Conservation (phyloP, 2,329 filamentous ascomycete genomes). For the Apiospora rasikravindrae region DNA sequence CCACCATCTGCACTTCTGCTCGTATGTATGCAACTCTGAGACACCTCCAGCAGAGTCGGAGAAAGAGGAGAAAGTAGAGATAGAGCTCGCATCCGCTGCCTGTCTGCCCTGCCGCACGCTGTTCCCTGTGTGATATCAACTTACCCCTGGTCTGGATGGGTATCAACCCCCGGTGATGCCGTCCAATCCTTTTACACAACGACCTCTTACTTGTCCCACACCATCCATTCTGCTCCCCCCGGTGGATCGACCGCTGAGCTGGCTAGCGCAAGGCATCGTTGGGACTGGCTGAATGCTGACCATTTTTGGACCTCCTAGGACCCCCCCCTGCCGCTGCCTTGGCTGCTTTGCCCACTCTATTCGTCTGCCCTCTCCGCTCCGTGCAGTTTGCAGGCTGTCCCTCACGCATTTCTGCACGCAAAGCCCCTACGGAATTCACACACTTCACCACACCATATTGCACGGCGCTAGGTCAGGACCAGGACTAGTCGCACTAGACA, state of each 20-base stretch:
- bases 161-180: slow-evolving; percentile 38
- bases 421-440: slow-evolving; percentile 10
- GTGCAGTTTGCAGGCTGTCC: slow-evolving; percentile 18
- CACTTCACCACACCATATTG: slow-evolving; percentile 19
- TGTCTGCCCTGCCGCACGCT: not conserved
- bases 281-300: slow-evolving; percentile 16
- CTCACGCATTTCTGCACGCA: slow-evolving; percentile 3
- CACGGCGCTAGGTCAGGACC: not conserved
- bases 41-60: not conserved
- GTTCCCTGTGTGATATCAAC: slow-evolving; percentile 21
- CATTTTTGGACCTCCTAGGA: slow-evolving; percentile 17
- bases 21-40: slow-evolving; percentile 9
- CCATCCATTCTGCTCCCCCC: slow-evolving; percentile 25
- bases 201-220: slow-evolving; percentile 22
- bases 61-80: not conserved
- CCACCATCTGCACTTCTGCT: not conserved
- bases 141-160: slow-evolving; percentile 28
- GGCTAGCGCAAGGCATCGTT: slow-evolving; percentile 30
- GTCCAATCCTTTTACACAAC: slow-evolving; percentile 36
- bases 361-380: slow-evolving; percentile 31
- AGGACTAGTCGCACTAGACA: not conserved
- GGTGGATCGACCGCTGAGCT: slow-evolving; percentile 38
- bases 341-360: slow-evolving; percentile 12
- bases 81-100: not conserved
- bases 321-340: slow-evolving; percentile 29